Evolutionary conservation across 2,329 filamentous ascomycete species (phyloP), one percentile per base, ranked within the genome.

Genomic region (Diaporthe batatas): DNA sequence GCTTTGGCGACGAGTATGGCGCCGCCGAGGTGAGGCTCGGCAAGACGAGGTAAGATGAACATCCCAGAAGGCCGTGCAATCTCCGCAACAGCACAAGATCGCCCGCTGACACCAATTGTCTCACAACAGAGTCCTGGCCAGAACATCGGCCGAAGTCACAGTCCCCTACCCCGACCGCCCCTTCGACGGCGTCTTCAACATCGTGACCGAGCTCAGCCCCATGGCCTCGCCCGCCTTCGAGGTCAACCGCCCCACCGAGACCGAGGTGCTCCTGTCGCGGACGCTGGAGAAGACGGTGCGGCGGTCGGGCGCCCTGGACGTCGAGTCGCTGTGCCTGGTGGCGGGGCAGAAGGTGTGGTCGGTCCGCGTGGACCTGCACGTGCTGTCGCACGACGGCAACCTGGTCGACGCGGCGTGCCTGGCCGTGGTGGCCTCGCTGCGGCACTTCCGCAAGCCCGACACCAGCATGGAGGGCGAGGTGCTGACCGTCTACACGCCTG

Each of bases 181-280:
- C 73, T 98, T 98, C 80, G 96, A 98, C 81, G 96, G 96, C 81
- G 90, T 97, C 82, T 98, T 98, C 86, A 95, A 92, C 77, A 98
- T 98, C 80, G 89, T 92, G 70, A 93, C 95, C 71, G 96, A 98
- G 82, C 90, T 99, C 78, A 94, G 93, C 75, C 94, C 96, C 64
- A 97, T 98, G 92, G 93, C 94, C 36, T 95, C 94, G 59, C 95
- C 96, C 18, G 92, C 93, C 44, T 97, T 97, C 83, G 95, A 98
- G 82, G 90, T 93, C 77, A 94, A 93, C 82, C 90, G 94, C 70
- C 93, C 93, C 62, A 95, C 92, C 75, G 93, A 97, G 78, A 89
- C 92, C 71, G 96, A 98, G 84, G 88, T 95, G 3, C 89, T 98
- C 54, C 90, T 98, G 36, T 95, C 95, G 12, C 92, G 96, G 44